These are phyloP conservation scores for Carex pumila DNA, from an alignment of 176 grass and related monocot species.

Conservation along the genomic window DNA sequence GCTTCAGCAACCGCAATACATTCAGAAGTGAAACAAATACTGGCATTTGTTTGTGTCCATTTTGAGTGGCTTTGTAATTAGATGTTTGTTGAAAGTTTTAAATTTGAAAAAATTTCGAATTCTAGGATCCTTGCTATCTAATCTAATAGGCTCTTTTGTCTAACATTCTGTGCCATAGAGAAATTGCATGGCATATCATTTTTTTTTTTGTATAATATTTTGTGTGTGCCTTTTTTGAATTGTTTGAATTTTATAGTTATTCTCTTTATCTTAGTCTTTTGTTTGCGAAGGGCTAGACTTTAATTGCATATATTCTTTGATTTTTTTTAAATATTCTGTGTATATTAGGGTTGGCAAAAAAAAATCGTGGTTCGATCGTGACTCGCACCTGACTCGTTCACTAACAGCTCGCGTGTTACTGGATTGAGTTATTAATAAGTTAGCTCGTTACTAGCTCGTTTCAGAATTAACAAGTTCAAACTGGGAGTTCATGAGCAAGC, in stretches of 20 bases:
- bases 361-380: too few relatives aligned
- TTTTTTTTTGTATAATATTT: not conserved
- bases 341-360: too few relatives aligned
- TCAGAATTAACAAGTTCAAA: too few relatives aligned
- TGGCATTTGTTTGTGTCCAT: not conserved
- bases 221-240: not conserved
- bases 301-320: not conserved
- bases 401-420: too few relatives aligned
- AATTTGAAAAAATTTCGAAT: not conserved
- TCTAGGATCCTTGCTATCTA: not conserved
- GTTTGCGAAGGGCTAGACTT: not conserved
- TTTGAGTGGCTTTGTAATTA: constrained; percentile 11
- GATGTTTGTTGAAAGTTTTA: not conserved
- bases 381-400: too few relatives aligned
- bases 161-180: not conserved
- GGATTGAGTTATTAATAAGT: too few relatives aligned
- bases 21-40: constrained; percentile 5
- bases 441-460: too few relatives aligned
- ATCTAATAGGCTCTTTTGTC: not conserved
- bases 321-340: not conserved
- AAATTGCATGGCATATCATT: not conserved
- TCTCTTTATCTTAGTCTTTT: not conserved
- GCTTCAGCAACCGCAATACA: not conserved
- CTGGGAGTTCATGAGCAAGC: too few relatives aligned
- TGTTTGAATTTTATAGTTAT: not conserved